These are phyloP conservation scores for Auriscalpium vulgare DNA, from an alignment of 768 basidiomycete species.

Conservation along the genomic window DNA sequence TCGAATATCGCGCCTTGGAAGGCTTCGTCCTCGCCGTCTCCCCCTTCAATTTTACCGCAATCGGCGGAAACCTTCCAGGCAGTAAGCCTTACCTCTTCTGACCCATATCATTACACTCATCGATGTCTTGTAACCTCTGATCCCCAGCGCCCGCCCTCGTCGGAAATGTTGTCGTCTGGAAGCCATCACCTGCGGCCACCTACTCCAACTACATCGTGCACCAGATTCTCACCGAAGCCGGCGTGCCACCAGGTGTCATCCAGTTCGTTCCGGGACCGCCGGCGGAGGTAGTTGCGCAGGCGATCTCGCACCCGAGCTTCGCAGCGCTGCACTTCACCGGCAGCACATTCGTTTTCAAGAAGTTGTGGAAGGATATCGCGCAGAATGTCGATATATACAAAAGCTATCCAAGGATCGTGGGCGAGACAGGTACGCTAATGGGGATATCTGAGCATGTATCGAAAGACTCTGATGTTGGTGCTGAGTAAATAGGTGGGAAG, in stretches of 20 bases:
- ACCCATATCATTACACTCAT: neutral
- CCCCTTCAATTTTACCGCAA: conserved; percentile 98
- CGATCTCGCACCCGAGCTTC: conserved; percentile 70
- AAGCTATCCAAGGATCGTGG: conserved; percentile 90
- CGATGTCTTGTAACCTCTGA: neutral
- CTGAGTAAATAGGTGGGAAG: conserved; percentile 58
- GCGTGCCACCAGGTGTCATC: conserved; percentile 89
- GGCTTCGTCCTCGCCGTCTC: conserved; percentile 97
- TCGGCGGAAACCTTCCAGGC: conserved; percentile 89
- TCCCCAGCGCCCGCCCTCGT: conserved; percentile 77
- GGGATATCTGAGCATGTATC: neutral
- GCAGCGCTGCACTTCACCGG: conserved; percentile 95
- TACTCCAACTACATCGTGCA: conserved; percentile 92
- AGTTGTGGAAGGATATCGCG: conserved; percentile 94
- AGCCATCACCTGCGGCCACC: conserved; percentile 91
- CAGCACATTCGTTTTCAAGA: conserved; percentile 88
- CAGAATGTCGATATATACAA: conserved; percentile 81
- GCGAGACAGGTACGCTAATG: conserved; percentile 63
- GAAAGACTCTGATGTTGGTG: neutral
- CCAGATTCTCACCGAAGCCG: conserved; percentile 89
- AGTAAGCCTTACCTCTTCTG: conserved; percentile 26
- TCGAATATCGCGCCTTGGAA: conserved; percentile 95
- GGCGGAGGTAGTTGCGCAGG: conserved; percentile 76
- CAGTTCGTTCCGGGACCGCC: conserved; percentile 94
- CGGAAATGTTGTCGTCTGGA: conserved; percentile 95